A percentile compares a stretch with the other conserved stretches of the same genome.
phyloP scores from a whole-genome alignment of 176 grass and related monocot species.

The Triticum urartu region DNA sequence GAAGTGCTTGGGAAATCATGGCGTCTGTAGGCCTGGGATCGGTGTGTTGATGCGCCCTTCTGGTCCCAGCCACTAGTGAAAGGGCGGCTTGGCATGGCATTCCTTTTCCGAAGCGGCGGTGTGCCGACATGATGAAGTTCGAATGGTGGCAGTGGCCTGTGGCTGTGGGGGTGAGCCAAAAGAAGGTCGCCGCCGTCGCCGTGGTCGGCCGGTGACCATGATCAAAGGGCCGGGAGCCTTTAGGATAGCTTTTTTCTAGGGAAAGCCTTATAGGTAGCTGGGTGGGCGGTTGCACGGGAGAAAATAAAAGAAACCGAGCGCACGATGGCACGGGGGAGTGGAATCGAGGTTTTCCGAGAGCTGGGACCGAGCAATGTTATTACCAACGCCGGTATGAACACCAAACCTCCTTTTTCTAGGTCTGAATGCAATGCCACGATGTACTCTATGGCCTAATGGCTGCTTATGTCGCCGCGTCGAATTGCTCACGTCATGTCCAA shows the following conservation, averaged over 20 bases:
- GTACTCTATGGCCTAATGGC: neutral
- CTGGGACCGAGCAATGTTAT: neutral
- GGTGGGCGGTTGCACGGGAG: neutral
- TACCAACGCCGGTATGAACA: neutral
- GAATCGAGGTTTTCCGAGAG: neutral
- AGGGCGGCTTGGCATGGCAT: neutral
- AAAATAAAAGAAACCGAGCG: neutral
- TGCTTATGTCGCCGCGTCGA: slow-evolving; percentile 14
- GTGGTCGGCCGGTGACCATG: too few relatives aligned
- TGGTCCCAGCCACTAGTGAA: slow-evolving; percentile 2
- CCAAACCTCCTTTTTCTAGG: neutral
- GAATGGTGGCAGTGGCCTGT: slow-evolving; percentile 7
- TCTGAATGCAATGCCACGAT: neutral
- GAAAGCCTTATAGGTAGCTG: too few relatives aligned
- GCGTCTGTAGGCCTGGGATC: neutral
- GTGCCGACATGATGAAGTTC: slow-evolving; percentile 45
- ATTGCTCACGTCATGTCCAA: slow-evolving; percentile 20
- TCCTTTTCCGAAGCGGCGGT: neutral
- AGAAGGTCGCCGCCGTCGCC: too few relatives aligned
- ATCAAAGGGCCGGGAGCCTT: too few relatives aligned
- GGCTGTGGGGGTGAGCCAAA: neutral
- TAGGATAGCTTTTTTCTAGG: too few relatives aligned
- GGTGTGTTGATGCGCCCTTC: neutral
- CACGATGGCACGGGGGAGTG: neutral
- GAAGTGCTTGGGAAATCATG: neutral